Evolutionary conservation across 2,329 filamentous ascomycete genomes (phyloP).

Genomic region (Furcasterigmium furcatum): DNA sequence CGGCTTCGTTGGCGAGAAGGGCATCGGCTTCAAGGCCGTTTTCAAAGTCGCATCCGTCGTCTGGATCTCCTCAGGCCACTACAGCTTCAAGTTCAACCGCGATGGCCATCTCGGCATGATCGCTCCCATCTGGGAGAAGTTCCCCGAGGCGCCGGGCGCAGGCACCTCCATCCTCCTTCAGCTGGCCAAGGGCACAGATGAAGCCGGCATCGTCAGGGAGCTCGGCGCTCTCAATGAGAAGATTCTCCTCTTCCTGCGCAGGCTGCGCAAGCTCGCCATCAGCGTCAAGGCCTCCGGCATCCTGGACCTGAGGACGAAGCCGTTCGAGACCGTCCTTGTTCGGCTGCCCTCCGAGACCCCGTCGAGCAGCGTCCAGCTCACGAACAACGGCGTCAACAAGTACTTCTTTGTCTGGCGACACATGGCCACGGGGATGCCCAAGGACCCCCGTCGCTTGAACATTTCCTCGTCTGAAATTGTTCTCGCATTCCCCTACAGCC

Average conservation of each 20-base stretch:
- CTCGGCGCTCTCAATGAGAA: slow-evolving; percentile 18
- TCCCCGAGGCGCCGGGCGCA: slow-evolving; percentile 17
- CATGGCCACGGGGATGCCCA: slow-evolving; percentile 6
- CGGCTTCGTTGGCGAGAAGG: slow-evolving; percentile 29
- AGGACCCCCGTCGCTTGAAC: slow-evolving; percentile 6
- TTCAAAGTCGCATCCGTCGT: slow-evolving; percentile 25
- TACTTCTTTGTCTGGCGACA: slow-evolving; percentile 10
- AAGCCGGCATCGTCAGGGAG: slow-evolving; percentile 12
- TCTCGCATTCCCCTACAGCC: slow-evolving; percentile 14
- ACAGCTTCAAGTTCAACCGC: slow-evolving; percentile 27
- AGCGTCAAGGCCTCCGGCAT: background rate
- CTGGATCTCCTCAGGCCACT: slow-evolving; percentile 22
- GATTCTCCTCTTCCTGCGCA: slow-evolving; percentile 24
- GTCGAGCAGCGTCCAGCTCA: background rate
- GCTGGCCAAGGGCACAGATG: slow-evolving; percentile 9
- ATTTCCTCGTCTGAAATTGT: slow-evolving; percentile 11
- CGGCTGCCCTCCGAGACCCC: background rate
- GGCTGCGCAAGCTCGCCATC: slow-evolving; percentile 19
- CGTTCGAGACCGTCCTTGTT: background rate
- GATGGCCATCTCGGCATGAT: slow-evolving; percentile 27
- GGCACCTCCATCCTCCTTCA: slow-evolving; percentile 14
- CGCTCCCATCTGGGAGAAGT: slow-evolving; percentile 20
- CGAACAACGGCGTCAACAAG: slow-evolving; percentile 5
- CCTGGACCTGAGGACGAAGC: background rate
- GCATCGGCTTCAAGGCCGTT: slow-evolving; percentile 30